Base-by-base conservation (phyloP, 805 yeast species). In the Scheffersomyces coipomensis region DNA sequence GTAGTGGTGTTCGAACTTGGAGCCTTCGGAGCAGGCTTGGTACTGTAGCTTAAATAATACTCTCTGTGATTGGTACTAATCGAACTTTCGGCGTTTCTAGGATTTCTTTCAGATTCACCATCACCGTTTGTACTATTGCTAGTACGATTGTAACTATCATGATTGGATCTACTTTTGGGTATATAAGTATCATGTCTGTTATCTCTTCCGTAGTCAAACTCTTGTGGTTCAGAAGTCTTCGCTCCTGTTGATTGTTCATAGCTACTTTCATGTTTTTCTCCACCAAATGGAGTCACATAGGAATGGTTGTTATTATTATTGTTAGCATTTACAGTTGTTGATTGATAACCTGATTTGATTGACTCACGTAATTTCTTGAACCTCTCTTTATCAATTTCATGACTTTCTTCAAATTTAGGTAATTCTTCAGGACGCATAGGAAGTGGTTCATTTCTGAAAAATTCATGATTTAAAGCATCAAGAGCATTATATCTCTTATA, bases 401-500 rank as follows among this genome's bases (percentile, higher is more conserved):
- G 97, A 45, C 95, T 79, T 46, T 90, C 95, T 48, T 85, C 90
- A 48, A 84, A 85, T 21, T 73, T 74, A 3, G 88, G 85, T 18
- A 89, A 63, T 15, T 75, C 76, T 5, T 53, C 53, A 0, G 81
- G 78, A 11, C 48, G 36, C 27, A 80, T 68, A 0, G 96, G 88
- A 17, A 75, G 47, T 0, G 97, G 97, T 0, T 73, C 81, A 3
- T 66, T 67, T 13, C 57, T 67, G 62, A 93, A 89, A 64, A 82
- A 93, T 1, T 63, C 68, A 49, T 88, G 89, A 12, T 75, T 66
- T 34, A 87, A 60, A 0, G 97, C 97, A 38, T 81, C 86, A 44
- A 75, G 58, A 0, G 98, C 97, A 38, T 95, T 89, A 34, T 79
- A 70, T 46, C 99, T 71, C 38, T 72, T 74, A 39, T 61, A 59